These are phyloP conservation scores for Sextonia rubra DNA, from an alignment of 164 flowering plant genomes.

Conservation along the genomic window DNA sequence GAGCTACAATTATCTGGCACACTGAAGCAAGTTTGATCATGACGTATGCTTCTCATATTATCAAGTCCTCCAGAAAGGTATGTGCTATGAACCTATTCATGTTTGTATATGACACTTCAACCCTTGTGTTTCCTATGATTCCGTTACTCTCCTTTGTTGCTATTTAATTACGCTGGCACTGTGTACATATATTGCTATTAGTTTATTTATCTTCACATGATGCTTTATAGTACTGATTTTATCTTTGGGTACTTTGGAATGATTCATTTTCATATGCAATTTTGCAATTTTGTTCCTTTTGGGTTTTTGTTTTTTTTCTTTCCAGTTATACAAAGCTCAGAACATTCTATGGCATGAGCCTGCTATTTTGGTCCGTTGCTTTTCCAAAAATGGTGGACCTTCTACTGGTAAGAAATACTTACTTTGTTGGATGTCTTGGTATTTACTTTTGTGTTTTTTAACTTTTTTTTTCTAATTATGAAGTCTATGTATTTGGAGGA, in stretches of 20 bases:
- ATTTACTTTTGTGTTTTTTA: too few relatives aligned
- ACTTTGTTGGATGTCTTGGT: neutral
- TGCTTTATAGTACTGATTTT: neutral
- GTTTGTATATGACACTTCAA: too few relatives aligned
- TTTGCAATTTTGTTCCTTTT: neutral
- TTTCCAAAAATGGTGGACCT: conserved; percentile 4
- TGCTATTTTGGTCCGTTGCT: neutral
- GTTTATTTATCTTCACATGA: neutral
- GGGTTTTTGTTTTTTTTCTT: neutral
- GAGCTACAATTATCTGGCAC: neutral
- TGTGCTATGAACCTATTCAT: too few relatives aligned
- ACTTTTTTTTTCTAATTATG: neutral
- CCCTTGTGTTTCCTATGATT: too few relatives aligned
- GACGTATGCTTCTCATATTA: neutral
- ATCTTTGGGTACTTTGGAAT: neutral
- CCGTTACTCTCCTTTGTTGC: neutral
- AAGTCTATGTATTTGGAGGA: too few relatives aligned
- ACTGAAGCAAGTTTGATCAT: neutral
- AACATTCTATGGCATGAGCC: conserved; percentile 1
- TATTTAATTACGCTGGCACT: neutral
- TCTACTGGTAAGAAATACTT: neutral
- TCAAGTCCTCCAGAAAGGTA: neutral
- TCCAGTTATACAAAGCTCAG: conserved; percentile 1
- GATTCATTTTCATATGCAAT: neutral
- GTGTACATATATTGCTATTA: neutral